phyloP scores from a whole-genome alignment of 2,329 filamentous ascomycete species.

The Fusarium nelsonii region DNA sequence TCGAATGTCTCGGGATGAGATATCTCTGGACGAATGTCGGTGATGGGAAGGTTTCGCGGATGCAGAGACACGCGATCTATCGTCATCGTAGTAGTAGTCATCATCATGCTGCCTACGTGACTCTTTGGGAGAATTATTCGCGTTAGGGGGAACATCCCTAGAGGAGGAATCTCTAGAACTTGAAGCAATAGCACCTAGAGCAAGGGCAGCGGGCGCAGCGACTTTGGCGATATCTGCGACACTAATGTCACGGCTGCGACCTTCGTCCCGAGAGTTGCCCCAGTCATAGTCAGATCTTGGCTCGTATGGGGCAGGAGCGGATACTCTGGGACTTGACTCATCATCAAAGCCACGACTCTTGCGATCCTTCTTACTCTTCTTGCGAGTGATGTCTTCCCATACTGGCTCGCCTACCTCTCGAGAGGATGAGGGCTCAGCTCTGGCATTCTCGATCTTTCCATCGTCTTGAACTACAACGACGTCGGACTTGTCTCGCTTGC shows the following conservation, averaged over 20 bases:
- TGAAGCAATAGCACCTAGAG: constrained; percentile 39
- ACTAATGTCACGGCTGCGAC: constrained; percentile 22
- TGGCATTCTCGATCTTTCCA: constrained; percentile 30
- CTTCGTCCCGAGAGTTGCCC: constrained; percentile 23
- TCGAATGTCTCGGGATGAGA: constrained; percentile 35
- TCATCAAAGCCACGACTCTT: constrained; percentile 50
- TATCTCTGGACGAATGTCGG: constrained; percentile 35
- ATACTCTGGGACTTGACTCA: constrained; percentile 42
- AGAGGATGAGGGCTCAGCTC: constrained; percentile 31
- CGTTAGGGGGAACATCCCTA: constrained; percentile 37
- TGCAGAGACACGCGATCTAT: constrained; percentile 34
- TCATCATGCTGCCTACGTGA: constrained; percentile 33
- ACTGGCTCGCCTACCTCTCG: constrained; percentile 40
- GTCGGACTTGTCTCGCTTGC: constrained; percentile 57
- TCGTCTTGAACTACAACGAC: constrained; percentile 49
- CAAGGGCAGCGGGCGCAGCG: constrained; percentile 37
- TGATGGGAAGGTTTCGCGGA: constrained; percentile 31
- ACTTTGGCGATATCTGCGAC: constrained; percentile 28
- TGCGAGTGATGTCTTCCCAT: constrained; percentile 48
- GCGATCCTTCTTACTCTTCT: constrained; percentile 52
- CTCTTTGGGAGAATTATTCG: constrained; percentile 20
- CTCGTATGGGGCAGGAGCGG: constrained; percentile 43
- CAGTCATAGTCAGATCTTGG: constrained; percentile 31
- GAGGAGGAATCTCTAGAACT: constrained; percentile 23
- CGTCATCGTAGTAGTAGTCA: constrained; percentile 35